These are phyloP conservation scores for Carex myosuroides DNA, from an alignment of 176 grass and related monocot genomes.

Conservation along the genomic window DNA sequence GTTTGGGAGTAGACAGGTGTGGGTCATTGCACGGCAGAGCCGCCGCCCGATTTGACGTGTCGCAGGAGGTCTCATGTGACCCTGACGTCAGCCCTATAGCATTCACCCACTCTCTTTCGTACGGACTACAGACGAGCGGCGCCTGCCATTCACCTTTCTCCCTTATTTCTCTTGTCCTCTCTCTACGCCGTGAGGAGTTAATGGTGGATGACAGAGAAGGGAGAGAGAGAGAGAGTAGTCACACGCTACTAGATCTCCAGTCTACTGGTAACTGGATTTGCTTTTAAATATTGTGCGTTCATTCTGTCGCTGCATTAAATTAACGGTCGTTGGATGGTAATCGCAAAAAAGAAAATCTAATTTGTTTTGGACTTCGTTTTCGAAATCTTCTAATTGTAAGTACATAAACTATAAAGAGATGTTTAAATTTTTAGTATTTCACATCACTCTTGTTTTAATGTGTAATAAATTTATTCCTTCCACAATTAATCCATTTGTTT, in stretches of 20 bases:
- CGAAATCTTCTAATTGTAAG: no score
- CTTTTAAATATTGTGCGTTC: not conserved
- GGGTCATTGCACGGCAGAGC: constrained; percentile 25
- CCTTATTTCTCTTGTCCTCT: not conserved
- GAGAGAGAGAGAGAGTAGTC: not conserved
- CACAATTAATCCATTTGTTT: not conserved
- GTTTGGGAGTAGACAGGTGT: constrained; percentile 16
- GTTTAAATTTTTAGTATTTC: no score
- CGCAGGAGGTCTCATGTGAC: constrained; percentile 32
- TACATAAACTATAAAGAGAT: no score
- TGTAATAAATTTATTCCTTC: not conserved
- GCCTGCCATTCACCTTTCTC: constrained; percentile 30
- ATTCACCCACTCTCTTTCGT: constrained; percentile 6
- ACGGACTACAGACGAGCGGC: constrained; percentile 31
- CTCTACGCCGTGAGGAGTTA: constrained; percentile 24
- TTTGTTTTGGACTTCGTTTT: no score
- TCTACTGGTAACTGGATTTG: not conserved
- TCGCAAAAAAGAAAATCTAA: no score
- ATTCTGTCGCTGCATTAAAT: not conserved
- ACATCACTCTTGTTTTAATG: no score
- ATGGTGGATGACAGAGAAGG: not conserved
- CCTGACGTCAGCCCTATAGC: constrained; percentile 83
- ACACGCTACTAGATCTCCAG: not conserved
- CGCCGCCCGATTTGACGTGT: constrained; percentile 81
- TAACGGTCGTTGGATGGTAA: not conserved